Evolutionary conservation across 1,284 basidiomycete species (phyloP).

Genomic region (Cryptococcus deneoformans): DNA sequence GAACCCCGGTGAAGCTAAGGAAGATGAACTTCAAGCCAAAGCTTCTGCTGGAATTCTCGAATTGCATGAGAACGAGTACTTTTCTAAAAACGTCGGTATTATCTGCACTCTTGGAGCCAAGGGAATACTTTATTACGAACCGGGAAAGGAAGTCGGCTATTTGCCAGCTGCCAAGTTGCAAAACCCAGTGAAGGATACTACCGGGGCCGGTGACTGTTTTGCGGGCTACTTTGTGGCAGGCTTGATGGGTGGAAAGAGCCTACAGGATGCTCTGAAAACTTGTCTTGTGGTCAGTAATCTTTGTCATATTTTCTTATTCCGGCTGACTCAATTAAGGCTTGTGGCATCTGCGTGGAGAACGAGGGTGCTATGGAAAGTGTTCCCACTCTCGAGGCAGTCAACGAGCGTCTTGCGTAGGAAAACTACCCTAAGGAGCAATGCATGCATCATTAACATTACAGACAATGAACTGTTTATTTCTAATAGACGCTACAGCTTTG

Average conservation of each 20-base stretch:
- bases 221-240: conserved; percentile 48
- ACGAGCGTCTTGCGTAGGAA: neutral
- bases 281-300: conserved; percentile 35
- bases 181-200: conserved; percentile 43
- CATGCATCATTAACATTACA: too few species aligned
- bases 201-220: conserved; percentile 51
- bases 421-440: too few species aligned
- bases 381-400: conserved; percentile 8
- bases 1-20: neutral
- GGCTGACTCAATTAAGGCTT: conserved; percentile 25
- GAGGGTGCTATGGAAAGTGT: conserved; percentile 43
- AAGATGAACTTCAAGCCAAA: conserved; percentile 2
- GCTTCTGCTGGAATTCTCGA: conserved; percentile 12
- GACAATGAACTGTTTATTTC: too few species aligned
- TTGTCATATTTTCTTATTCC: neutral
- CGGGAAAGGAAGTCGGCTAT: conserved; percentile 14
- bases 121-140: conserved; percentile 37
- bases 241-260: conserved; percentile 32
- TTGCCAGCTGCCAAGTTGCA: conserved; percentile 36
- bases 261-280: conserved; percentile 30
- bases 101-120: conserved; percentile 42
- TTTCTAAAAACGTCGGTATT: conserved; percentile 18
- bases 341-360: conserved; percentile 44
- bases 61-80: conserved; percentile 16
- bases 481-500: conserved; percentile 32